phyloP scores from a whole-genome alignment of 2,329 filamentous ascomycete species.

The Didymella segeticola region DNA sequence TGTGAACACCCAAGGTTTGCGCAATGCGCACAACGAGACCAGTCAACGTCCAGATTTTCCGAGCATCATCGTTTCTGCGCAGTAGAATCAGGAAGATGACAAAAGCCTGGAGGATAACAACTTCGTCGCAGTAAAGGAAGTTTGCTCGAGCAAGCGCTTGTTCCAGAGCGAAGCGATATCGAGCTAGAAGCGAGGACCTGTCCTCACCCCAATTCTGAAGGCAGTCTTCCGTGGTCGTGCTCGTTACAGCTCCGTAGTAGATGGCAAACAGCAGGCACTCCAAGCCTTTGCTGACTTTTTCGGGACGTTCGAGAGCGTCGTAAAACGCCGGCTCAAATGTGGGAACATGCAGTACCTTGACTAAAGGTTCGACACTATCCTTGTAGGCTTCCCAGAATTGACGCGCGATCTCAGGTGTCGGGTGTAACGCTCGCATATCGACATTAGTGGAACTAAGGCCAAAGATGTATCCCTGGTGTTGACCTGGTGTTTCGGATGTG shows the following conservation, averaged over 20 bases:
- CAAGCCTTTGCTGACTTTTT: constrained; percentile 63
- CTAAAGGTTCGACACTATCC: constrained; percentile 75
- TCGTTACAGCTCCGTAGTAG: constrained; percentile 65
- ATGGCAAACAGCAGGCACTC: constrained; percentile 68
- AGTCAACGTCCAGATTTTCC: constrained; percentile 65
- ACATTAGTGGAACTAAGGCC: constrained; percentile 75
- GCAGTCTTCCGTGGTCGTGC: constrained; percentile 58
- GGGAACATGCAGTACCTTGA: constrained; percentile 75
- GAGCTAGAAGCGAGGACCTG: constrained; percentile 56
- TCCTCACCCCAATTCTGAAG: constrained; percentile 58
- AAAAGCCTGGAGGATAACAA: constrained; percentile 68
- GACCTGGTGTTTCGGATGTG: constrained; percentile 44
- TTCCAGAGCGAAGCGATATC: constrained; percentile 68
- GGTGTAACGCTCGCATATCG: constrained; percentile 69
- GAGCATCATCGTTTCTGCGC: constrained; percentile 58
- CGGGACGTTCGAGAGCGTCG: constrained; percentile 65
- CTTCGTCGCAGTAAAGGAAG: constrained; percentile 67
- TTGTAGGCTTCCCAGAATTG: constrained; percentile 75
- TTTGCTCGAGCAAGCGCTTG: constrained; percentile 69
- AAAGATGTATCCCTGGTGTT: constrained; percentile 75
- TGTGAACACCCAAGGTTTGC: constrained; percentile 66
- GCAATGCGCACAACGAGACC: constrained; percentile 66
- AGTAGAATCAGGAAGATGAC: constrained; percentile 66
- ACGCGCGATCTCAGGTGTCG: constrained; percentile 64
- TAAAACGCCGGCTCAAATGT: constrained; percentile 68